Base-by-base conservation (phyloP, 495 filamentous ascomycete genomes). In the Penicillium cinerascens region DNA sequence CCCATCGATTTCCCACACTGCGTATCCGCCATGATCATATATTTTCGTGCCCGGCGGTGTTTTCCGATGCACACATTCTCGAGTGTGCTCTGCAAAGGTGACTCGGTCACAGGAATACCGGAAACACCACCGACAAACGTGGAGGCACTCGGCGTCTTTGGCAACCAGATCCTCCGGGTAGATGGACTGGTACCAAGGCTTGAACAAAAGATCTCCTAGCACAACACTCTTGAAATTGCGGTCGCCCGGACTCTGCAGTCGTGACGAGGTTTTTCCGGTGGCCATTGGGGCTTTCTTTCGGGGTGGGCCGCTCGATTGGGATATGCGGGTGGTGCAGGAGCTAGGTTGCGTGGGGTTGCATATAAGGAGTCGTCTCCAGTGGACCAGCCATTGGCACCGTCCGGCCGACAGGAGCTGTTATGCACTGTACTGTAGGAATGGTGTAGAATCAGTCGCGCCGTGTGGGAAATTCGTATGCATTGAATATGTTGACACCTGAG, bases 121-220 rank as follows among this genome's bases (percentile, higher is more conserved):
- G 76, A 97, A 97, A 72, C 93, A 98, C 78, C 82, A 87, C 38
- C 87, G 88, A 64, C 93, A 98, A 36, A 97, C 86, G 55, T 91
- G 95, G 9, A 98, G 76, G 44, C 82, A 72, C 33, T 79, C 69
- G 42, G 79, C 76, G 33, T 83, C 78, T 52, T 80, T 82, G 35
- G 81, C 82, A 20, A 90, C 76, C 15, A 92, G 78, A 44, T 91
- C 87, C 54, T 91, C 88, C 0, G 85, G 86, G 61, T 91, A 91
- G 56, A 84, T 76, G 21, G 82, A 91, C 21, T 88, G 82, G 70
- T 89, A 91, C 85, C 87, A 91, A 5, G 89, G 82, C 44, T 80
- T 78, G 74, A 93, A 90, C 16, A 81, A 78, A 8, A 87, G 75
- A 56, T 87, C 79, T 3, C 89, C 89, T 47, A 93, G 73, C 44